Evolutionary conservation across 1,284 basidiomycete species (phyloP).

Genomic region (Apiotrichum akiyoshidainum): DNA sequence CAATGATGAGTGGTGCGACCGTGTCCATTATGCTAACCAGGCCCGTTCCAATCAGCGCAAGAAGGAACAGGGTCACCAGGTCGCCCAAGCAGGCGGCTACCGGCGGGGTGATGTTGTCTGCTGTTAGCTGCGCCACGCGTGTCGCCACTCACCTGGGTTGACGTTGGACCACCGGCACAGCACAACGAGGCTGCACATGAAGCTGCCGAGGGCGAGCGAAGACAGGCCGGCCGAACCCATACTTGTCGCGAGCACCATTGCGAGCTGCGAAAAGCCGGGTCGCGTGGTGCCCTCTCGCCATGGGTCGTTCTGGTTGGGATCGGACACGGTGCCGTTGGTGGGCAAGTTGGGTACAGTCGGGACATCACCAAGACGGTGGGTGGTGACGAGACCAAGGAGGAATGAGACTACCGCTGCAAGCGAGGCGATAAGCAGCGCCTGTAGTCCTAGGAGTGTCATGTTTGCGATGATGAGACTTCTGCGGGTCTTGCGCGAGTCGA

Average conservation of each 20-base stretch:
- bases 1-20: slow-evolving; percentile 59
- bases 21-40: slow-evolving; percentile 67
- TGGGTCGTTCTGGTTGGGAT: slow-evolving; percentile 18
- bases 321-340: slow-evolving; percentile 12
- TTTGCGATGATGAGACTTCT: slow-evolving; percentile 74
- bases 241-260: slow-evolving; percentile 81
- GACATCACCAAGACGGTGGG: slow-evolving; percentile 49
- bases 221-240: slow-evolving; percentile 84
- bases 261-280: slow-evolving; percentile 55
- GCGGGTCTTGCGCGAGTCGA: slow-evolving; percentile 69
- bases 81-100: slow-evolving; percentile 90
- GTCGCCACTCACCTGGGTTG: slow-evolving; percentile 72
- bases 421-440: slow-evolving; percentile 84
- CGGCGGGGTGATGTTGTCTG: slow-evolving; percentile 93
- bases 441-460: slow-evolving; percentile 83
- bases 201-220: slow-evolving; percentile 76
- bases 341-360: slow-evolving; percentile 16
- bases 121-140: not conserved
- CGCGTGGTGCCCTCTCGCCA: slow-evolving; percentile 50
- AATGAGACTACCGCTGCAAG: slow-evolving; percentile 79
- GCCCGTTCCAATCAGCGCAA: slow-evolving; percentile 60
- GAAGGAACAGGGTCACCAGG: slow-evolving; percentile 78
- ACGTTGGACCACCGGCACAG: slow-evolving; percentile 69
- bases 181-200: slow-evolving; percentile 86
- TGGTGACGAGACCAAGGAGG: slow-evolving; percentile 64